Evolutionary conservation across 2,329 filamentous ascomycete species (phyloP).

Genomic region (Botryosphaeria dothidea): DNA sequence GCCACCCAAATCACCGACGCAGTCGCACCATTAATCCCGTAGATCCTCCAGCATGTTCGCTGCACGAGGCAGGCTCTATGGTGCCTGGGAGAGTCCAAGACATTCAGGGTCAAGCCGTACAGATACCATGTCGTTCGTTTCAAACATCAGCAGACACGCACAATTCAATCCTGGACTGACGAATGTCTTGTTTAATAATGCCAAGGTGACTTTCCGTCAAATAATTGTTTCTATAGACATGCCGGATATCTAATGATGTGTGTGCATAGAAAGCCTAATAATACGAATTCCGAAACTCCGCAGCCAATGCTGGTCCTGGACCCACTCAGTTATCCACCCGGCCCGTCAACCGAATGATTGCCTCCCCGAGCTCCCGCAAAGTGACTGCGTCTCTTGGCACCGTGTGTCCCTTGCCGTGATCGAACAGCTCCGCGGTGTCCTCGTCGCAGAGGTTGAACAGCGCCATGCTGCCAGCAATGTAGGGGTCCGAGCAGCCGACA

Average conservation of each 20-base stretch:
- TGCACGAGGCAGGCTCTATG: no score
- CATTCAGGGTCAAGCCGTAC: no score
- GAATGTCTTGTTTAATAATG: no score
- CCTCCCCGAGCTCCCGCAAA: conserved; percentile 32
- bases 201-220: no score
- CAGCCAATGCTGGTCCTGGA: not conserved
- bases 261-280: not conserved
- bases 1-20: not conserved
- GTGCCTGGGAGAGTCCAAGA: no score
- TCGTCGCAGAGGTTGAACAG: conserved; percentile 64
- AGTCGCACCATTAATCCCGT: not conserved
- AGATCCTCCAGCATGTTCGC: not conserved
- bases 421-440: conserved; percentile 62
- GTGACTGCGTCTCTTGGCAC: conserved; percentile 47
- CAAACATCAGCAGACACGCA: no score
- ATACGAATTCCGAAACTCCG: not conserved
- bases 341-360: conserved; percentile 29
- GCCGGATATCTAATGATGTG: not conserved
- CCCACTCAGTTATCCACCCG: conserved; percentile 4
- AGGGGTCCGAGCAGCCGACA: conserved; percentile 54
- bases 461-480: conserved; percentile 61
- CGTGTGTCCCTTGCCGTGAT: conserved; percentile 66
- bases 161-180: no score
- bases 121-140: no score
- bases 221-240: not conserved